Evolutionary conservation across 2,329 filamentous ascomycete genomes (phyloP).

Genomic region (Phyllosticta citribraziliensis): DNA sequence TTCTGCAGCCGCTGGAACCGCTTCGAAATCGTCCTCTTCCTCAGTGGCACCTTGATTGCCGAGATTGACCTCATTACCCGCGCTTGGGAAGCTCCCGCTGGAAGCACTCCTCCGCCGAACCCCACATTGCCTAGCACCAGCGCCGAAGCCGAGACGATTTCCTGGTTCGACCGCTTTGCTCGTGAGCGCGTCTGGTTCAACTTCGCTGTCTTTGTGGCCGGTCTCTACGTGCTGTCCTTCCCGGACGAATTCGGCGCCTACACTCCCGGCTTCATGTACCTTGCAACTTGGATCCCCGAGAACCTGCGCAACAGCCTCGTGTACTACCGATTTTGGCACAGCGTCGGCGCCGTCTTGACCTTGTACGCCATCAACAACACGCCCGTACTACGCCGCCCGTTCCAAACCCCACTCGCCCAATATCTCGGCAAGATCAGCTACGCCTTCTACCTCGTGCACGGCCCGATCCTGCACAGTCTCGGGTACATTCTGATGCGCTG

Average conservation of each 20-base stretch:
- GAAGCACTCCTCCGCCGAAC: neutral
- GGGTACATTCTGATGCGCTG: constrained; percentile 25
- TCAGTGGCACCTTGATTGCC: constrained; percentile 26
- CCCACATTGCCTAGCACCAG: neutral
- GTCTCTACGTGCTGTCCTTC: constrained; percentile 45
- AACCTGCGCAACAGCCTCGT: constrained; percentile 28
- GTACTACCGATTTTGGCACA: constrained; percentile 49
- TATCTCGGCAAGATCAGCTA: constrained; percentile 50
- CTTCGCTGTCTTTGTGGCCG: constrained; percentile 34
- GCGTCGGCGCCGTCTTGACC: constrained; percentile 37
- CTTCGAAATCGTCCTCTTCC: constrained; percentile 21
- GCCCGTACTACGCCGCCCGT: constrained; percentile 30
- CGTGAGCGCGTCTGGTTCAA: constrained; percentile 28
- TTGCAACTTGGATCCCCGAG: constrained; percentile 39
- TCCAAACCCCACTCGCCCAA: constrained; percentile 40
- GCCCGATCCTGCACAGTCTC: constrained; percentile 34
- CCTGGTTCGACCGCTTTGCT: constrained; percentile 11
- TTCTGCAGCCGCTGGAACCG: constrained; percentile 16
- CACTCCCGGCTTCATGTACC: constrained; percentile 44
- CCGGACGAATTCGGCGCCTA: constrained; percentile 33
- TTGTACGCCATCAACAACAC: constrained; percentile 15
- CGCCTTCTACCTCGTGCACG: constrained; percentile 50
- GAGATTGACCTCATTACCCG: constrained; percentile 24
- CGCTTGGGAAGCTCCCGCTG: neutral
- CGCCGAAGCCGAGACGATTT: neutral